These are phyloP conservation scores for Prunus armeniaca DNA, from an alignment of 306 rosid species.

Conservation along the genomic window DNA sequence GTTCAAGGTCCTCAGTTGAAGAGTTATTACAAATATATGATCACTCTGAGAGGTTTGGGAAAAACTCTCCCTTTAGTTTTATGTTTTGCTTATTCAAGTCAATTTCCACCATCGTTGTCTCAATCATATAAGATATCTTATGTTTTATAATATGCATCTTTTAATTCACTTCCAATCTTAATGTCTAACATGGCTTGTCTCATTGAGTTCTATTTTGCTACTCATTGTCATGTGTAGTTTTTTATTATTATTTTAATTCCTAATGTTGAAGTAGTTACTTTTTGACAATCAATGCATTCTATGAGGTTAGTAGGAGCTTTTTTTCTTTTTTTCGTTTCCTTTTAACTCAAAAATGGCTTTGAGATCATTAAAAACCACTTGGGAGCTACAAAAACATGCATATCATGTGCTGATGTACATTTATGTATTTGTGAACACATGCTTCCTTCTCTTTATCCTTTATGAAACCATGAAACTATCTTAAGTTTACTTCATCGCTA, in stretches of 20 bases:
- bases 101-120: background rate
- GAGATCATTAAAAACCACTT: background rate
- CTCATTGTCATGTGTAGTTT: background rate
- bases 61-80: background rate
- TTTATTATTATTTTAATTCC: background rate
- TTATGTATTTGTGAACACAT: background rate
- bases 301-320: background rate
- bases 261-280: background rate
- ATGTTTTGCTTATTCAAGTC: constrained; percentile 11
- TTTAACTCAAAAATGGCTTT: background rate
- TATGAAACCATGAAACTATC: constrained; percentile 3
- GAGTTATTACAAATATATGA: constrained; percentile 76
- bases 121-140: background rate
- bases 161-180: constrained; percentile 7
- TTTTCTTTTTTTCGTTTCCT: background rate
- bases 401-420: background rate
- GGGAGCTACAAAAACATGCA: background rate
- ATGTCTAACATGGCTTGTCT: constrained; percentile 12
- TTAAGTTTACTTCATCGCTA: constrained; percentile 19
- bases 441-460: constrained; percentile 16
- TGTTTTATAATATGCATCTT: background rate
- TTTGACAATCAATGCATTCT: background rate
- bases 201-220: constrained; percentile 7
- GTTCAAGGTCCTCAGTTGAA: constrained; percentile 85
- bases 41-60: constrained; percentile 83